Percentiles rank a stretch among this genome's conserved stretches.
Conservation (phyloP, 2,329 filamentous ascomycete genomes). For the Orbilia javanica region DNA sequence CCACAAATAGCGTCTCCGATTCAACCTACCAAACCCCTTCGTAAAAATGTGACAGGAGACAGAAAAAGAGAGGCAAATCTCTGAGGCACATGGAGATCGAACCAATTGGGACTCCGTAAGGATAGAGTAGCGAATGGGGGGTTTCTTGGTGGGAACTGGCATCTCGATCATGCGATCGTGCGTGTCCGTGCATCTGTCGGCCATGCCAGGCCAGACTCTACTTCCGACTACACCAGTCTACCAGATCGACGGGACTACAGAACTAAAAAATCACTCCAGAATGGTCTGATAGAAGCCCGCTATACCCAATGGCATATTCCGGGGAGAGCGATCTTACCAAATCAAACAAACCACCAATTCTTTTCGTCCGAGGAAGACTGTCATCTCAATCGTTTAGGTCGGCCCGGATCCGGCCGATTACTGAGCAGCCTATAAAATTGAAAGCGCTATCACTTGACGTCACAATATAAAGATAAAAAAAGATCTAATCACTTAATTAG, state of each 20-base stretch:
- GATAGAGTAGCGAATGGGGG: background rate
- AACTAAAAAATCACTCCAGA: background rate
- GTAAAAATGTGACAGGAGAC: background rate
- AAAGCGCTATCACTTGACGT: background rate
- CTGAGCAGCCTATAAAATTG: background rate
- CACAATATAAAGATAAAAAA: background rate
- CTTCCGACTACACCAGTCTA: slow-evolving; percentile 16
- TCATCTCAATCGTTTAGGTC: background rate
- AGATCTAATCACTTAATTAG: background rate
- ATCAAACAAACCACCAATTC: background rate
- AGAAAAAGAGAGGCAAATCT: slow-evolving; percentile 1
- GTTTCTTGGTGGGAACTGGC: background rate
- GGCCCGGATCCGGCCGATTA: slow-evolving; percentile 23
- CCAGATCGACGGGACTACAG: background rate
- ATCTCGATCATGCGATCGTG: slow-evolving; percentile 30
- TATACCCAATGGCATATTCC: slow-evolving; percentile 19
- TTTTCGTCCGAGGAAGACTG: background rate
- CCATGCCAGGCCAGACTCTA: slow-evolving; percentile 18
- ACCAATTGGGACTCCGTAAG: background rate
- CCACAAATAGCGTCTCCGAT: slow-evolving; percentile 17
- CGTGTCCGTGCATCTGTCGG: slow-evolving; percentile 14
- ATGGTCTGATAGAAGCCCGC: background rate
- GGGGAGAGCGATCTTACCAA: background rate
- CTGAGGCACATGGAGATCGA: background rate
- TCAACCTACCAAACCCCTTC: background rate